Percentiles rank a stretch among this genome's conserved stretches.
Evolutionary conservation across 2,329 filamentous ascomycete genomes (phyloP).

Genomic region (Emericellopsis cladophorae): DNA sequence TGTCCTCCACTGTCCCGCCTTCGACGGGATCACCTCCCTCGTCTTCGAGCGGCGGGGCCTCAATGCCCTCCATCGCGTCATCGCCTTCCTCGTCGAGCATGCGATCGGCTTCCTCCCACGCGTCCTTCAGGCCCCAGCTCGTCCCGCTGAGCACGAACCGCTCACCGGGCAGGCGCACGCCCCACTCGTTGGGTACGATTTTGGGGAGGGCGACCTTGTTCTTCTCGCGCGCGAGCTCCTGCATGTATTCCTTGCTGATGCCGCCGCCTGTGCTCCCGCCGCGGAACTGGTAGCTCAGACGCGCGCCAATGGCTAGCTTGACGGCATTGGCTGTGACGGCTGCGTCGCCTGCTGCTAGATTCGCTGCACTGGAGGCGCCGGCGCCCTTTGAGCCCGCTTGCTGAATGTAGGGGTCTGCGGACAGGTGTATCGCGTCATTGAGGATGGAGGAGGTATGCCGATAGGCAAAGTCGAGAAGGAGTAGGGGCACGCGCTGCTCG

Average conservation of each 20-base stretch:
- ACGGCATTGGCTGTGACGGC: conserved; percentile 54
- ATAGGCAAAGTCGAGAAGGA: conserved; percentile 80
- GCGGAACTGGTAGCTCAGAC: conserved; percentile 58
- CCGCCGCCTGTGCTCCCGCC: conserved; percentile 38
- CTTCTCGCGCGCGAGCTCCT: conserved; percentile 58
- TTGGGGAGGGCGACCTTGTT: conserved; percentile 55
- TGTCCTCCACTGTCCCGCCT: conserved; percentile 38
- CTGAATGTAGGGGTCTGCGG: conserved; percentile 53
- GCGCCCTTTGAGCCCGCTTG: conserved; percentile 41
- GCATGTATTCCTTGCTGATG: conserved; percentile 61
- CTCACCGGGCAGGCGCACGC: conserved; percentile 52
- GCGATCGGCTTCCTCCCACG: conserved; percentile 39
- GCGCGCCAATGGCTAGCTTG: conserved; percentile 57
- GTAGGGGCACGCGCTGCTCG: conserved; percentile 69
- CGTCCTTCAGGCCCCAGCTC: conserved; percentile 50
- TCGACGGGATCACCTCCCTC: conserved; percentile 32
- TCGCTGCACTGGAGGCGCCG: conserved; percentile 33
- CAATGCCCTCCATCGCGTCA: conserved; percentile 37
- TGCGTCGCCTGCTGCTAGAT: conserved; percentile 35
- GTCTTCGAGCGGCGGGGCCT: conserved; percentile 26
- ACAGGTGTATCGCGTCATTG: conserved; percentile 56
- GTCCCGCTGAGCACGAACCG: conserved; percentile 55
- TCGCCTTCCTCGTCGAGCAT: conserved; percentile 27
- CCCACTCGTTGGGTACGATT: conserved; percentile 53
- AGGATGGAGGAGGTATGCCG: conserved; percentile 64